phyloP scores from a whole-genome alignment of 805 yeast species.

The Candida piceae region DNA sequence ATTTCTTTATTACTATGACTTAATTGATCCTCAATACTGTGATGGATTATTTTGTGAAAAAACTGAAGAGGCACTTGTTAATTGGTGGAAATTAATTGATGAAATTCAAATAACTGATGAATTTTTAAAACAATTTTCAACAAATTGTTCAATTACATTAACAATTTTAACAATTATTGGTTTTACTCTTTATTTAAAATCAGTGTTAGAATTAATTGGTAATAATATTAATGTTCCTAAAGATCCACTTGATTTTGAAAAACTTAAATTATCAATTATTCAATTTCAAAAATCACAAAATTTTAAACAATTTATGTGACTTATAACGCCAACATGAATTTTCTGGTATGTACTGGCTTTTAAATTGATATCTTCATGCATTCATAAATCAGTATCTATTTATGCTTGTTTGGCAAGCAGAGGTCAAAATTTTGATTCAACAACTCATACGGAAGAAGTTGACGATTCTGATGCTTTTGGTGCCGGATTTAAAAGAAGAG shows the following conservation, averaged over 20 bases:
- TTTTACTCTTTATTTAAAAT: constrained; percentile 60
- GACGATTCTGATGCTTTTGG: constrained; percentile 2
- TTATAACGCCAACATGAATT: too few species aligned
- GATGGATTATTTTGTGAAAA: constrained; percentile 82
- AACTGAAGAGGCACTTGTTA: constrained; percentile 64
- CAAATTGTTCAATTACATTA: constrained; percentile 22
- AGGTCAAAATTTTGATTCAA: too few species aligned
- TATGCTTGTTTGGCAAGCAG: too few species aligned
- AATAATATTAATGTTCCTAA: constrained; percentile 60
- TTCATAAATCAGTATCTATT: too few species aligned
- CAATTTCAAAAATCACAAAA: constrained; percentile 61
- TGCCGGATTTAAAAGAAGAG: constrained; percentile 10
- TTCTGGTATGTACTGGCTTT: too few species aligned
- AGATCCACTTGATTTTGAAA: constrained; percentile 77
- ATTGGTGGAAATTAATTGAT: constrained; percentile 69
- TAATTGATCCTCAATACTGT: constrained; percentile 61
- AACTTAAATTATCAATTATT: constrained; percentile 60
- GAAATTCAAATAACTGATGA: constrained; percentile 30
- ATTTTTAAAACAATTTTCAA: constrained; percentile 18
- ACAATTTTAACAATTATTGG: constrained; percentile 81
- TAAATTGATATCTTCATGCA: too few species aligned
- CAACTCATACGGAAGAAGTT: too few species aligned
- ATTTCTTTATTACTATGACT: constrained; percentile 69
- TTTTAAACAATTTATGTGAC: too few species aligned
- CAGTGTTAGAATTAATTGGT: constrained; percentile 54